phyloP scores from a whole-genome alignment of 768 basidiomycete genomes.

The Naematelia encephala region DNA sequence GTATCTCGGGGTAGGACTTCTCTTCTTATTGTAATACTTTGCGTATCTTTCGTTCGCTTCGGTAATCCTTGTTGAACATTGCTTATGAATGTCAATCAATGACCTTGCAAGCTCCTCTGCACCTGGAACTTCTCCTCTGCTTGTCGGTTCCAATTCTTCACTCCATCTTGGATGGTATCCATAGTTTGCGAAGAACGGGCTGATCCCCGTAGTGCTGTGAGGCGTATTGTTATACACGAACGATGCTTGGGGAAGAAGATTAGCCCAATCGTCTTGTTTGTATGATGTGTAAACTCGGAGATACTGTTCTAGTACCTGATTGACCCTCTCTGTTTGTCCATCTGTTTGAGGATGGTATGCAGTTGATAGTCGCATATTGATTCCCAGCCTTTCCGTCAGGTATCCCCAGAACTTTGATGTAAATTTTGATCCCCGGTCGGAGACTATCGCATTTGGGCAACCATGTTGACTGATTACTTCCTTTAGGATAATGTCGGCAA shows the following conservation, averaged over 20 bases:
- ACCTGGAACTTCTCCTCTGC: not conserved
- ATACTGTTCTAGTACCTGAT: slow-evolving; percentile 13
- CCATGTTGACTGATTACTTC: slow-evolving; percentile 36
- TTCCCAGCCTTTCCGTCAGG: slow-evolving; percentile 46
- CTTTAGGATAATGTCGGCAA: slow-evolving; percentile 20
- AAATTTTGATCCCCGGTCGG: slow-evolving; percentile 54
- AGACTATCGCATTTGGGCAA: slow-evolving; percentile 52
- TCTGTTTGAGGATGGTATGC: slow-evolving; percentile 55
- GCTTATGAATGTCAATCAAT: not conserved
- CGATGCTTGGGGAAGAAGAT: slow-evolving; percentile 43
- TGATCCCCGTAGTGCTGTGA: slow-evolving; percentile 7
- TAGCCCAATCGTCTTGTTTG: slow-evolving; percentile 51
- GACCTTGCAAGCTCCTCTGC: not conserved
- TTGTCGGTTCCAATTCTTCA: not conserved
- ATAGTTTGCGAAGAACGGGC: slow-evolving; percentile 13
- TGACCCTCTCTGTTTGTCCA: too few relatives aligned
- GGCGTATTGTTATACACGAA: slow-evolving; percentile 15
- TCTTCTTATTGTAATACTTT: not conserved
- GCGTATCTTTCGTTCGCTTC: not conserved
- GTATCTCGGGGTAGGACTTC: not conserved
- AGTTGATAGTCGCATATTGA: slow-evolving; percentile 51
- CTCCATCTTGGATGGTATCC: slow-evolving; percentile 3
- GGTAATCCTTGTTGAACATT: not conserved
- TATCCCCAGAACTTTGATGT: slow-evolving; percentile 54
- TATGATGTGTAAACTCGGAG: slow-evolving; percentile 18